Evolutionary conservation across 2,329 filamentous ascomycete species (phyloP), one percentile per base, ranked within the genome.

Genomic region (Xylariaceae sp.): DNA sequence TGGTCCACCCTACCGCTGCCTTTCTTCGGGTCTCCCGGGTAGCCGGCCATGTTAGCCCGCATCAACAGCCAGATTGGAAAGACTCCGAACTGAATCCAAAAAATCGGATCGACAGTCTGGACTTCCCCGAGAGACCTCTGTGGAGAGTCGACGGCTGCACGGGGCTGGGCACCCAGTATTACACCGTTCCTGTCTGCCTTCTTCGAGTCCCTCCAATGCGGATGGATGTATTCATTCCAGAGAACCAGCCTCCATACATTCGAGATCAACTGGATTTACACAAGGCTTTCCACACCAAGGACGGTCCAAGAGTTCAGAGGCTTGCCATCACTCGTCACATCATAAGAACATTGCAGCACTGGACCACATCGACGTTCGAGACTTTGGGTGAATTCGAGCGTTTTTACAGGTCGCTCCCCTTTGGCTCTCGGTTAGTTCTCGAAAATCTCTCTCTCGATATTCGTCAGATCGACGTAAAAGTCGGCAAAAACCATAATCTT

Each of bases 61-160:
- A 17, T 32, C 22, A 39, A 22, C 44, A 52, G 19, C 29, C 48
- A 14, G 45, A 55, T 6, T 82, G 79, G 79, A 58, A 63, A 11
- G 49, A 59, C 3, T 82, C 78, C 5, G 62, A 67, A 33, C 65
- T 82, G 34, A 83, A 83, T 50, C 79, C 79, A 6, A 80, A 78
- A 59, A 82, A 81, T 55, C 71, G 79, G 47, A 75, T 82, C 57
- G 71, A 82, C 57, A 79, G 76, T 50, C 70, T 83, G 14, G 70
- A 68, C 3, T 61, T 66, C 6, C 69, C 70, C 2, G 40, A 54
- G 12, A 54, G 63, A 1, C 70, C 77, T 2, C 60, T 76, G 6
- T 83, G 79, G 79, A 71, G 75, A 25, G 73, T 83, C 38, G 79
- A 83, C 52, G 79, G 79, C 39, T 77, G 73, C 54, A 74, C 75